Conservation (phyloP, 768 basidiomycete species). For the Tephrocybe sp. region DNA sequence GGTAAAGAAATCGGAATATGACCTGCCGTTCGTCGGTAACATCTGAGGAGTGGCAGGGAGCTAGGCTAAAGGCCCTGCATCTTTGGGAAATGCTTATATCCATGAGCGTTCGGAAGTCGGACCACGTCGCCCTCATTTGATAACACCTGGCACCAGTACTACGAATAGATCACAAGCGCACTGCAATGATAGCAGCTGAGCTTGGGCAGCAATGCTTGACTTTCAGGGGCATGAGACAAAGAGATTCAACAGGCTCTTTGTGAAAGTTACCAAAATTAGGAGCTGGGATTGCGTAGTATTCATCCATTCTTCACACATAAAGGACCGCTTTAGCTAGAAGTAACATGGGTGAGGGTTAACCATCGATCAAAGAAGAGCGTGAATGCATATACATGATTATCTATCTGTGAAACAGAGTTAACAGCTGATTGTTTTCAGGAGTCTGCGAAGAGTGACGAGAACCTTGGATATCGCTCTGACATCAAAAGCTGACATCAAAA, state of each 20-base stretch:
- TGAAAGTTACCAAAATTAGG: constrained; percentile 2
- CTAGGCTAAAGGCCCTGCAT: constrained; percentile 8
- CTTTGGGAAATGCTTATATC: constrained; percentile 4
- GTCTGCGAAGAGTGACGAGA: not conserved
- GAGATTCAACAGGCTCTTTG: not conserved
- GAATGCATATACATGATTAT: not conserved
- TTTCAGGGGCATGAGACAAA: constrained; percentile 8
- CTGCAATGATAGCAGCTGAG: not conserved
- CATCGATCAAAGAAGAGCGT: constrained; percentile 15
- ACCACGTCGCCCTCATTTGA: not conserved
- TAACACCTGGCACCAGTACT: not conserved
- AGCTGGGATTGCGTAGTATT: not conserved
- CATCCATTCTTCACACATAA: not conserved
- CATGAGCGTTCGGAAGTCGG: constrained; percentile 1
- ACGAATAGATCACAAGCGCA: no score
- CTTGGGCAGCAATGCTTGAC: constrained; percentile 1
- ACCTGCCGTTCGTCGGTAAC: constrained; percentile 20
- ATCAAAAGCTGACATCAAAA: constrained; percentile 6
- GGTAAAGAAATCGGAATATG: constrained; percentile 47
- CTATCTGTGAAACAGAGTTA: constrained; percentile 14
- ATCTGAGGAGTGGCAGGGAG: constrained; percentile 11
- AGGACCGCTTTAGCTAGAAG: constrained; percentile 6
- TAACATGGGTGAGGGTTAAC: not conserved
- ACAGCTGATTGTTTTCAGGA: constrained; percentile 11
- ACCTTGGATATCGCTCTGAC: not conserved